phyloP scores from a whole-genome alignment of 192 early-diverging fungal genomes.

The Coemansia sp. region DNA sequence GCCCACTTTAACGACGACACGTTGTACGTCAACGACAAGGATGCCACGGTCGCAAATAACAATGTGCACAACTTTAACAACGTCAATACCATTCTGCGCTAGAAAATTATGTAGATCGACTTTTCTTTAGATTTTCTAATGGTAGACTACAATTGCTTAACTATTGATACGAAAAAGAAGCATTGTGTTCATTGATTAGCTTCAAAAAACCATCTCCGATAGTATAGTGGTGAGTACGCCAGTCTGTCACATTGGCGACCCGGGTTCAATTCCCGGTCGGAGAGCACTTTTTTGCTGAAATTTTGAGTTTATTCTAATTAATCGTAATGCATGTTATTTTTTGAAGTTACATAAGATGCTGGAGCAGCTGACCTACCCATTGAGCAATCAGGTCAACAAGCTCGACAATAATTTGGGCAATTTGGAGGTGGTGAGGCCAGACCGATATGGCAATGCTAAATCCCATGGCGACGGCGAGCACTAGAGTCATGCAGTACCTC shows the following conservation, averaged over 20 bases:
- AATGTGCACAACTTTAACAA: too few species aligned
- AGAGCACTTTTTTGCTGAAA: constrained; percentile 21
- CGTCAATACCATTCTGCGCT: too few species aligned
- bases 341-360: neutral
- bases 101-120: too few species aligned
- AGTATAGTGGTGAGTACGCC: constrained; percentile 40
- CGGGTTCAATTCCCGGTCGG: constrained; percentile 44
- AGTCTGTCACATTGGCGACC: constrained; percentile 40
- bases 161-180: neutral
- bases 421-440: constrained; percentile 37
- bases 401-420: constrained; percentile 26
- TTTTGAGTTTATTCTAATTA: constrained; percentile 1
- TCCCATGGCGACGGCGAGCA: constrained; percentile 18
- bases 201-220: constrained; percentile 13
- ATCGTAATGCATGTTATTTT: neutral
- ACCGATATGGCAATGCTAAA: constrained; percentile 20
- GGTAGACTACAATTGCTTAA: too few species aligned
- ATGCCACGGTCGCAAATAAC: too few species aligned
- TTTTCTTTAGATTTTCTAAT: too few species aligned
- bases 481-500: neutral
- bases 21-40: too few species aligned
- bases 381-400: constrained; percentile 36
- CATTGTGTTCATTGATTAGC: neutral
- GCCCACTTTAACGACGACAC: too few species aligned
- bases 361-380: constrained; percentile 37